Evolutionary conservation across 2,329 filamentous ascomycete species (phyloP).

Genomic region (Ambrosiella cleistominuta): DNA sequence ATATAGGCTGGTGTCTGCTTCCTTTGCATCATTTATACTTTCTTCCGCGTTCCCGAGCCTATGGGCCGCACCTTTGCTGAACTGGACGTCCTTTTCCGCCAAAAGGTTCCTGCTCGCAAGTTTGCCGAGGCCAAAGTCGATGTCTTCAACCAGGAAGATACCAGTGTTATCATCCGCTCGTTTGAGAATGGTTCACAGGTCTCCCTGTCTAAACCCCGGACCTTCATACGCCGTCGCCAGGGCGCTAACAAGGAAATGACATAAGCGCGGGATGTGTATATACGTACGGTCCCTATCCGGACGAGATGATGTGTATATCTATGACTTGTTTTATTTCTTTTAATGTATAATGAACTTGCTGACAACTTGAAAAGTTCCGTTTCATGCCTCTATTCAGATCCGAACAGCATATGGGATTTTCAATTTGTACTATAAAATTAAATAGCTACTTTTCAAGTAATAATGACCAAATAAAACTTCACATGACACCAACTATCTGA

Average conservation of each 20-base stretch:
- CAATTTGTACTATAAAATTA: neutral
- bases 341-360: neutral
- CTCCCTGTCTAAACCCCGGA: constrained; percentile 7
- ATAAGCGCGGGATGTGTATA: neutral
- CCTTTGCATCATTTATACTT: constrained; percentile 30
- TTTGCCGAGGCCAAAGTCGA: constrained; percentile 18
- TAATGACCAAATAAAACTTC: neutral
- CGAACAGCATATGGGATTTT: neutral
- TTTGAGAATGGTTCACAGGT: constrained; percentile 12
- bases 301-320: neutral
- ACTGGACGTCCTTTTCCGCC: constrained; percentile 26
- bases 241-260: constrained; percentile 7
- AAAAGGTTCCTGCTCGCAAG: constrained; percentile 22
- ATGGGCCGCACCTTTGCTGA: constrained; percentile 30
- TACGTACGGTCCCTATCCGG: neutral
- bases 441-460: neutral
- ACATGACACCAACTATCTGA: too few relatives aligned
- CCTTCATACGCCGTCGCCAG: constrained; percentile 8
- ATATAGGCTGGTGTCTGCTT: constrained; percentile 27
- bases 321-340: neutral
- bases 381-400: neutral
- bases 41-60: constrained; percentile 36
- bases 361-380: neutral
- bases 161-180: constrained; percentile 9
- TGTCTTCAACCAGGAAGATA: constrained; percentile 13